phyloP scores from a whole-genome alignment of 345 rosid genomes.

The Turnera subulata region DNA sequence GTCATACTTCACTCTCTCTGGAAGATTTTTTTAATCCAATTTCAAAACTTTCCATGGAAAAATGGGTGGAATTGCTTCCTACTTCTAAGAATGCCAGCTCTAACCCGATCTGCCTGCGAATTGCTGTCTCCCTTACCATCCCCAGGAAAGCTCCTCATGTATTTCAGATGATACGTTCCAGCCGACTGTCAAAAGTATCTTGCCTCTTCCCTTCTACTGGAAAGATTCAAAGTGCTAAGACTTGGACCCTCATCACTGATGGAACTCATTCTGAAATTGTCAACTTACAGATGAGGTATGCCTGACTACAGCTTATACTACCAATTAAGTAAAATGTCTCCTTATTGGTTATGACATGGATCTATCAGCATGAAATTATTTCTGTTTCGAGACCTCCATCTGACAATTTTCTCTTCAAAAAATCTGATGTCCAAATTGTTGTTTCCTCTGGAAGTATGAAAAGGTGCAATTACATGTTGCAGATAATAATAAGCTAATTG shows the following conservation, averaged over 20 bases:
- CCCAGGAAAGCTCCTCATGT: slow-evolving; percentile 52
- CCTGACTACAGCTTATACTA: slow-evolving; percentile 13
- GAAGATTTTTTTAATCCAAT: slow-evolving; percentile 57
- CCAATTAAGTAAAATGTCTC: neutral
- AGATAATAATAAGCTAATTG: no score
- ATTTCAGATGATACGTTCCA: slow-evolving; percentile 47
- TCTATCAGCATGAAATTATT: neutral
- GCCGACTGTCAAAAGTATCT: slow-evolving; percentile 40
- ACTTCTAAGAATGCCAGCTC: slow-evolving; percentile 27
- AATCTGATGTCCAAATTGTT: no score
- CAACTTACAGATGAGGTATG: slow-evolving; percentile 86
- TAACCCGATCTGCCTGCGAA: slow-evolving; percentile 51
- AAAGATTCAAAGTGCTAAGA: slow-evolving; percentile 41
- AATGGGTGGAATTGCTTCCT: slow-evolving; percentile 71
- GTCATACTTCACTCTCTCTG: slow-evolving; percentile 52
- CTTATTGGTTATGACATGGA: neutral
- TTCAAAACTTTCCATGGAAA: slow-evolving; percentile 60
- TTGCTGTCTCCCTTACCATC: slow-evolving; percentile 65
- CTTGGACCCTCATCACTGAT: slow-evolving; percentile 41
- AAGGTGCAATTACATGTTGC: no score
- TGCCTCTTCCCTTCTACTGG: slow-evolving; percentile 59
- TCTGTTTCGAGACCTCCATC: no score
- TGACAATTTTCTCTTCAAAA: no score
- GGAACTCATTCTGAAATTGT: slow-evolving; percentile 56
- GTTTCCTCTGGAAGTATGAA: no score